These are phyloP conservation scores for Penicillium capsulatum DNA, from an alignment of 2,329 filamentous ascomycete species.

Conservation along the genomic window DNA sequence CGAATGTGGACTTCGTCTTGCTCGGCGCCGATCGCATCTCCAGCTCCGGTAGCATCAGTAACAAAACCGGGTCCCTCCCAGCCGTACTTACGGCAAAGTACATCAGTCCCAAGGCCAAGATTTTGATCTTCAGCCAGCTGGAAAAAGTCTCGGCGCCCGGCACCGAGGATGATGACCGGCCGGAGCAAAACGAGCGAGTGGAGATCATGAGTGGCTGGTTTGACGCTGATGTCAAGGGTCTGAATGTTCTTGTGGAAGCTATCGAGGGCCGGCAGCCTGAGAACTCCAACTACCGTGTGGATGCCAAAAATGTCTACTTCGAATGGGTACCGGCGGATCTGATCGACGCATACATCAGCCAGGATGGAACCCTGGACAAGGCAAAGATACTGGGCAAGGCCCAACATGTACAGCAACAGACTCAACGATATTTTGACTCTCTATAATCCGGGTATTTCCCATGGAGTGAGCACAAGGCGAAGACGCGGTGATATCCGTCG, in stretches of 20 bases:
- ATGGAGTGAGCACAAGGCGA: slow-evolving; percentile 25
- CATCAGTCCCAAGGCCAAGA: slow-evolving; percentile 44
- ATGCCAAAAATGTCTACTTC: slow-evolving; percentile 52
- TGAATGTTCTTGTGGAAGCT: slow-evolving; percentile 19
- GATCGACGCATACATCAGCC: slow-evolving; percentile 54
- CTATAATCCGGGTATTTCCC: slow-evolving; percentile 26
- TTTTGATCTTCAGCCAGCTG: slow-evolving; percentile 56
- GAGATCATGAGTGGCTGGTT: slow-evolving; percentile 53
- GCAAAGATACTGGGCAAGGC: slow-evolving; percentile 24
- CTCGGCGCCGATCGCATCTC: slow-evolving; percentile 63
- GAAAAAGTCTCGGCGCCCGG: slow-evolving; percentile 58
- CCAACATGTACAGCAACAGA: slow-evolving; percentile 16
- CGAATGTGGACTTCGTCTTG: slow-evolving; percentile 54
- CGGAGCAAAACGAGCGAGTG: slow-evolving; percentile 52
- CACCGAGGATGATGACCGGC: slow-evolving; percentile 46
- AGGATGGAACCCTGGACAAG: slow-evolving; percentile 44
- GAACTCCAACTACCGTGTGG: slow-evolving; percentile 21
- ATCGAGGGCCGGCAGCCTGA: slow-evolving; percentile 9
- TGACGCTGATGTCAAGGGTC: slow-evolving; percentile 20
- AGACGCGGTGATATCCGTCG: slow-evolving; percentile 13
- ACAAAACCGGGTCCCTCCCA: slow-evolving; percentile 63
- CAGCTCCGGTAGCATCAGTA: slow-evolving; percentile 56
- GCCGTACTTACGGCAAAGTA: slow-evolving; percentile 54
- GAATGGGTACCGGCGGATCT: slow-evolving; percentile 55
- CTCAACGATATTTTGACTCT: slow-evolving; percentile 21